These are phyloP conservation scores for Neonectria faginata DNA, from an alignment of 2,329 filamentous ascomycete species.

Conservation along the genomic window DNA sequence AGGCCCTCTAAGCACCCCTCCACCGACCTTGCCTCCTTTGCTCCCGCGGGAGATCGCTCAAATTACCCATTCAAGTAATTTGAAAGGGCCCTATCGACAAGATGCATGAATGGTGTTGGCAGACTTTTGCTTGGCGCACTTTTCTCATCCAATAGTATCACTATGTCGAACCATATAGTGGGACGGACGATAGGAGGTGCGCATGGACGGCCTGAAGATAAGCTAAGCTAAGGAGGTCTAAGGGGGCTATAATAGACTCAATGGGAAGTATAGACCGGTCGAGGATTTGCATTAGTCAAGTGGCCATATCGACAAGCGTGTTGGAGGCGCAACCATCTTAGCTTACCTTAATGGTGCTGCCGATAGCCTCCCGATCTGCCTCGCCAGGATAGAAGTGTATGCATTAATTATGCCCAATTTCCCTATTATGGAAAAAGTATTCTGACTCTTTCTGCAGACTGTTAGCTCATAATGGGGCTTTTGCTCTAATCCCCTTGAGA, in stretches of 20 bases:
- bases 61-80: conserved; percentile 12
- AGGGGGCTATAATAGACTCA: neutral
- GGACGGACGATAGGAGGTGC: neutral
- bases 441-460: neutral
- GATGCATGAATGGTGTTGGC: conserved; percentile 3
- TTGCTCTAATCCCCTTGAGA: too few relatives aligned
- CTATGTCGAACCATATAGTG: neutral
- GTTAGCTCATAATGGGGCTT: neutral
- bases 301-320: conserved; percentile 1
- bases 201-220: too few relatives aligned
- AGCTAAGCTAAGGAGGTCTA: neutral
- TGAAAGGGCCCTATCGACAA: conserved; percentile 2
- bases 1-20: neutral
- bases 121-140: neutral
- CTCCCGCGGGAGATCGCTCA: neutral
- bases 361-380: conserved; percentile 1
- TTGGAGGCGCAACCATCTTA: neutral
- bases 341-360: neutral
- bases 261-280: conserved; percentile 1
- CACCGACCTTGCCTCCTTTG: neutral
- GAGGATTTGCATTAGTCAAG: conserved; percentile 8
- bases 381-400: conserved; percentile 5
- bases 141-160: neutral
- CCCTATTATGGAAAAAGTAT: conserved; percentile 7
- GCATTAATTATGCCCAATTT: conserved; percentile 1